phyloP scores from a whole-genome alignment of 768 basidiomycete species.

The Cubamyces sp. region DNA sequence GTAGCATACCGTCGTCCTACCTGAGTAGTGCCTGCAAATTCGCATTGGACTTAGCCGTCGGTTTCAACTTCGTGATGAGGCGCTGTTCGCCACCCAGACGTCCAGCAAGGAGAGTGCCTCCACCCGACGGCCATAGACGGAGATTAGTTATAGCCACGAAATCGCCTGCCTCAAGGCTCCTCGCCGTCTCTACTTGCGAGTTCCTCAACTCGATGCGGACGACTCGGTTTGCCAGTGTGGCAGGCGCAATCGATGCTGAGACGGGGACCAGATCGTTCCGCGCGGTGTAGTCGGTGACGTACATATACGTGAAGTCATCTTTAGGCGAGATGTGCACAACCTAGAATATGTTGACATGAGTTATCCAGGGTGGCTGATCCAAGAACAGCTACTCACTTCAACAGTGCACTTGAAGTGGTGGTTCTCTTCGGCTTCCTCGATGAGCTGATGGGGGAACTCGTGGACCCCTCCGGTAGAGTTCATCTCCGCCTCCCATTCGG shows the following conservation, averaged over 20 bases:
- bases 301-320: conserved; percentile 45
- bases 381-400: conserved; percentile 46
- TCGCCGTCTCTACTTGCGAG: conserved; percentile 46
- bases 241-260: conserved; percentile 36
- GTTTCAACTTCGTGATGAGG: conserved; percentile 49
- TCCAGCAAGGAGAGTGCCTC: conserved; percentile 42
- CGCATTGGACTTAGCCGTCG: conserved; percentile 41
- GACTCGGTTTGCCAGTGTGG: conserved; percentile 52
- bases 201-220: conserved; percentile 57
- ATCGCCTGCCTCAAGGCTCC: conserved; percentile 43
- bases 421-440: conserved; percentile 50
- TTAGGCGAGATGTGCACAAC: conserved; percentile 47
- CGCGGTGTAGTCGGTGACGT: conserved; percentile 69
- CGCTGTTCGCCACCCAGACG: conserved; percentile 50
- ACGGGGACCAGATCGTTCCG: conserved; percentile 47
- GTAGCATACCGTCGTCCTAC: conserved; percentile 36
- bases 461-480: conserved; percentile 33
- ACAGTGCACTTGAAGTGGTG: conserved; percentile 58
- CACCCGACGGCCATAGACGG: conserved; percentile 45
- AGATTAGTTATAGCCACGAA: conserved; percentile 56
- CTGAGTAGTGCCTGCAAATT: conserved; percentile 45
- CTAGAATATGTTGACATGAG: conserved; percentile 37
- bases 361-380: neutral
- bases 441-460: conserved; percentile 47
- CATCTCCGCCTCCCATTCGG: conserved; percentile 42